Percentiles rank a stretch among this genome's conserved stretches.
Evolutionary conservation across 2,329 filamentous ascomycete species (phyloP).

Genomic region (Fusarium robinianum): DNA sequence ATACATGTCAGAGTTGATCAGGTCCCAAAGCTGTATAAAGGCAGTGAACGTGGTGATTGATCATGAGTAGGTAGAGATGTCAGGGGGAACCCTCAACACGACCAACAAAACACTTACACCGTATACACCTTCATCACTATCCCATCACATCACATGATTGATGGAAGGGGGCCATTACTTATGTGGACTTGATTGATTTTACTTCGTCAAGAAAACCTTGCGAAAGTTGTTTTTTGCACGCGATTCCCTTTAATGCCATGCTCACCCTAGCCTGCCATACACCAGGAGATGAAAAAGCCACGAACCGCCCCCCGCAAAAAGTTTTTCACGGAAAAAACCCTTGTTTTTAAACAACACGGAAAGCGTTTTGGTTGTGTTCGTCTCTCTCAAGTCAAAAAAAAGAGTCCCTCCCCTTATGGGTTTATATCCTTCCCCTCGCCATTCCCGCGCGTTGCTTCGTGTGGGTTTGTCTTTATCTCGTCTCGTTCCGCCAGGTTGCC

Average conservation of each 20-base stretch:
- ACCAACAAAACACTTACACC: too few relatives aligned
- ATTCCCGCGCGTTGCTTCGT: conserved; percentile 21
- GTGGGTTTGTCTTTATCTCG: conserved; percentile 24
- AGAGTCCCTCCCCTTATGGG: conserved; percentile 10
- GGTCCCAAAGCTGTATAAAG: too few relatives aligned
- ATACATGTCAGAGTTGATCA: too few relatives aligned
- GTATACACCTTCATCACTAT: too few relatives aligned
- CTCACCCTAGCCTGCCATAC: conserved; percentile 46
- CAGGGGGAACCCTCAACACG: too few relatives aligned
- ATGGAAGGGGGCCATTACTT: conserved; percentile 16
- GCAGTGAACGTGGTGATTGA: too few relatives aligned
- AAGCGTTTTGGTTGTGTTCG: conserved; percentile 26
- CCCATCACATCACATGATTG: conserved; percentile 7
- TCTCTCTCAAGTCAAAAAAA: conserved; percentile 14
- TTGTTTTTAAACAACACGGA: too few relatives aligned
- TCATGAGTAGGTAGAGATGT: too few relatives aligned
- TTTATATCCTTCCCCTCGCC: too few relatives aligned
- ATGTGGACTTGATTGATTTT: conserved; percentile 43
- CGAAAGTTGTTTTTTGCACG: conserved; percentile 45
- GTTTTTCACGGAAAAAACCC: conserved; percentile 38
- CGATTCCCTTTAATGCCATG: conserved; percentile 47
- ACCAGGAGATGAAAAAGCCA: conserved; percentile 48
- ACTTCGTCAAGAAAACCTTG: conserved; percentile 46
- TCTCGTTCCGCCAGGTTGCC: conserved; percentile 18
- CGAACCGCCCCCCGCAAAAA: conserved; percentile 42